phyloP scores from a whole-genome alignment of 257 asterid species.

The Solanum okadae region DNA sequence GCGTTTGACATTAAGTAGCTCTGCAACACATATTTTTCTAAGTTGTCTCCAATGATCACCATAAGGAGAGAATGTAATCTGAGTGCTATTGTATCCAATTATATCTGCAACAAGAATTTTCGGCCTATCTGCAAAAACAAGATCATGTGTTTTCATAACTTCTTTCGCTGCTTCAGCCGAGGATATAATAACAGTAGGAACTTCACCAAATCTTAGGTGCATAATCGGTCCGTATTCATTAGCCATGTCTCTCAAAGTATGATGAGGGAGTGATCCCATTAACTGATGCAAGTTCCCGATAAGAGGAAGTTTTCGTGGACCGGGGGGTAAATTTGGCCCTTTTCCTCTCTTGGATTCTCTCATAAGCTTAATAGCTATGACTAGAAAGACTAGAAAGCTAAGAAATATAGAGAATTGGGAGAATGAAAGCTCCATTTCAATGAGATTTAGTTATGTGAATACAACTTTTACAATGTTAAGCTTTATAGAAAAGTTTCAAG shows the following conservation, averaged over 20 bases:
- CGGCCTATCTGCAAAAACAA: not conserved
- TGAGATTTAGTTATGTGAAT: not conserved
- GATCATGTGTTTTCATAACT: not conserved
- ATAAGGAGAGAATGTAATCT: not conserved
- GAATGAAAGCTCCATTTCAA: not conserved
- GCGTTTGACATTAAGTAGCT: constrained; percentile 1
- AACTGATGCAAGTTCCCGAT: not conserved
- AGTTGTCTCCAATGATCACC: not conserved
- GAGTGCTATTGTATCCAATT: not conserved
- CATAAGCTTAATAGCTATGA: not conserved
- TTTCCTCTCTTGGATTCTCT: not conserved
- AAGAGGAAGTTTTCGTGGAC: not conserved
- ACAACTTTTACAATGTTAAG: not conserved
- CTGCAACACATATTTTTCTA: constrained; percentile 1
- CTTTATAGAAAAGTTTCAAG: not conserved
- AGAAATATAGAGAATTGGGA: not conserved
- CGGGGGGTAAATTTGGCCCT: not conserved
- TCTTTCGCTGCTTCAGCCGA: constrained; percentile 2
- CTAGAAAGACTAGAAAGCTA: not conserved
- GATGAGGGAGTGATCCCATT: not conserved
- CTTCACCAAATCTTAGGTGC: not conserved
- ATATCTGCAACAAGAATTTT: not conserved
- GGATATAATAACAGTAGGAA: not conserved
- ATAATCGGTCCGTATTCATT: not conserved
- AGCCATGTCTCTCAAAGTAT: not conserved